A percentile compares a stretch with the other conserved stretches of the same genome.
Evolutionary conservation across 441 rosid genomes (phyloP).

Genomic region (Aleurites moluccanus): DNA sequence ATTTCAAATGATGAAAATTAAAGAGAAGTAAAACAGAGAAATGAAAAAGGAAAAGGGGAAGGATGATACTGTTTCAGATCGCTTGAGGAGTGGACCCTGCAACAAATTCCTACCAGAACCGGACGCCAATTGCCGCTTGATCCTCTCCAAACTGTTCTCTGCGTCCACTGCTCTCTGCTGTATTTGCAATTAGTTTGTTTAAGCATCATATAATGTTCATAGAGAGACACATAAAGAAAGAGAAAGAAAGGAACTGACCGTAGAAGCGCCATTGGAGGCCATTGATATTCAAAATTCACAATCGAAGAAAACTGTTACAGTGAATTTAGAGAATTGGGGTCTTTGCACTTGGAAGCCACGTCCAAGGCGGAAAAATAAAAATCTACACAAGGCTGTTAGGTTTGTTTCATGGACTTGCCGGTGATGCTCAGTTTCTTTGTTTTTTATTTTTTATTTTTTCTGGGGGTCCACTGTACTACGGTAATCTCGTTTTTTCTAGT

Average conservation of each 20-base stretch:
- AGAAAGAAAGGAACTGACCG: constrained; percentile 43
- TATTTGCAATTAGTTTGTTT: constrained; percentile 13
- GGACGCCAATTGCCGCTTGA: constrained; percentile 90
- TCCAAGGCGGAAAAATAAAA: neutral
- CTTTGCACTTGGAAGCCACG: neutral
- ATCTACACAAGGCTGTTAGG: constrained; percentile 41
- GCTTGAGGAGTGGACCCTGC: constrained; percentile 95
- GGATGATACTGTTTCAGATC: constrained; percentile 83
- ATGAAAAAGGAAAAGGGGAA: constrained; percentile 2
- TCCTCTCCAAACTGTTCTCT: constrained; percentile 86
- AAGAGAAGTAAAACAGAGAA: constrained; percentile 3
- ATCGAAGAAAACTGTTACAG: constrained; percentile 7
- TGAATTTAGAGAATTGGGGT: constrained; percentile 5
- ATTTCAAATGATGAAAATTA: neutral
- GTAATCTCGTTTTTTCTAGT: too few relatives aligned
- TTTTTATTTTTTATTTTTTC: too few relatives aligned
- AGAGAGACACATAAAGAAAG: neutral
- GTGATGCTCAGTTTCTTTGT: constrained; percentile 1
- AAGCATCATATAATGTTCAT: constrained; percentile 4
- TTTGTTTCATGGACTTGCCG: constrained; percentile 54
- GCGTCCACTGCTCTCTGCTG: constrained; percentile 55
- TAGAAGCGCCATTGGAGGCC: constrained; percentile 84
- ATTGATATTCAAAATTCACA: constrained; percentile 38
- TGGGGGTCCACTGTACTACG: too few relatives aligned
- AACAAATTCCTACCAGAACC: constrained; percentile 87